Conservation (phyloP, 306 rosid genomes). For the Myrica gale region DNA sequence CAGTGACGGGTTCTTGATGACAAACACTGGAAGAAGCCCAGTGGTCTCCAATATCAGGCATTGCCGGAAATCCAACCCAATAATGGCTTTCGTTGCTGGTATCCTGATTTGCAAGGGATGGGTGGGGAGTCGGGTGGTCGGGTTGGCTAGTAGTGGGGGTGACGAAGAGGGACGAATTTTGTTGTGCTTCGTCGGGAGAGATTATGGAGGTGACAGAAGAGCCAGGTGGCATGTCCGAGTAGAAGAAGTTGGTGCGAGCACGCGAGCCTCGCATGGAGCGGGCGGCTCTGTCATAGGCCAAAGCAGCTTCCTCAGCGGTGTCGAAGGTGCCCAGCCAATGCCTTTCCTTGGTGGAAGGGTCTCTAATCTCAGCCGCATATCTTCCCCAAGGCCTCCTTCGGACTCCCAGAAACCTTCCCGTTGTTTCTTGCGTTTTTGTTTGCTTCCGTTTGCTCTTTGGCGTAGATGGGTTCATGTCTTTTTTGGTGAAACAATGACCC, state of each 20-base stretch:
- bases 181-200: conserved; percentile 39
- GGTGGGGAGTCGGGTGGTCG: background rate
- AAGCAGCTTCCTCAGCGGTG: conserved; percentile 38
- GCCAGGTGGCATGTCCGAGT: conserved; percentile 45
- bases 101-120: background rate
- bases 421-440: conserved; percentile 34
- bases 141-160: conserved; percentile 14
- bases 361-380: no score
- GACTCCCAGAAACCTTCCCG: conserved; percentile 55
- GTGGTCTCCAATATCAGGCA: conserved; percentile 3
- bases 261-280: conserved; percentile 58
- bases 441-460: conserved; percentile 45
- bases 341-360: no score
- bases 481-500: background rate
- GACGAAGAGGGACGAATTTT: conserved; percentile 13
- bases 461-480: conserved; percentile 33
- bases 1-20: background rate
- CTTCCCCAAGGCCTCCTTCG: conserved; percentile 35
- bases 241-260: conserved; percentile 56
- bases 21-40: conserved; percentile 18
- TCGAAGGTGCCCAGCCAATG: no score
- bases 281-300: conserved; percentile 56
- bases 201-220: conserved; percentile 49
- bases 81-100: background rate
- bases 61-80: conserved; percentile 12